Percentiles rank a stretch among this genome's conserved stretches.
phyloP scores from a whole-genome alignment of 1,139 yeast genomes.

The Geotrichum citri-aurantii region DNA sequence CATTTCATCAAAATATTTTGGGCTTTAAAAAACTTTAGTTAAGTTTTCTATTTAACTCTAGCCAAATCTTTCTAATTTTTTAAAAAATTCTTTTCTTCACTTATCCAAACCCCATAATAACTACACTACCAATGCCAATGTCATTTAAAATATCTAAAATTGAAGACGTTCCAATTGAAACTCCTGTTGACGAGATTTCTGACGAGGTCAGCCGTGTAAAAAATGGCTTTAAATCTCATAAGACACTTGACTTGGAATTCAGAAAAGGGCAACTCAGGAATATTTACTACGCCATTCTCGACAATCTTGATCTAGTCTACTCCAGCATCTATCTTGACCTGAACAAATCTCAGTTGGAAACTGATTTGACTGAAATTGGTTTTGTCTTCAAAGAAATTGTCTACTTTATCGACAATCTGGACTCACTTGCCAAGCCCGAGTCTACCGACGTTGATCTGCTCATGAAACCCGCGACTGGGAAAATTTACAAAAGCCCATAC shows the following conservation, averaged over 20 bases:
- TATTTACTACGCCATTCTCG: conserved; percentile 59
- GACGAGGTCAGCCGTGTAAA: conserved; percentile 42
- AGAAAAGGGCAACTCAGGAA: conserved; percentile 63
- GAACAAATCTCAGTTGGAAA: conserved; percentile 57
- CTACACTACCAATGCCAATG: background rate
- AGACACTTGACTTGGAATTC: conserved; percentile 50
- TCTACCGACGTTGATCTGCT: conserved; percentile 15
- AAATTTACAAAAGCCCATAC: conserved; percentile 60
- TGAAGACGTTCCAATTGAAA: conserved; percentile 26
- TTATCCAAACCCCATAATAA: background rate
- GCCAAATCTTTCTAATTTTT: no score
- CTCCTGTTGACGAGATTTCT: conserved; percentile 50
- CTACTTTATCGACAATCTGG: conserved; percentile 54
- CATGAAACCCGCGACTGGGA: conserved; percentile 44
- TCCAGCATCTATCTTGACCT: conserved; percentile 64
- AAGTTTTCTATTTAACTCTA: no score
- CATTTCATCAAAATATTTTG: no score
- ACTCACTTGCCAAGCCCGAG: conserved; percentile 57
- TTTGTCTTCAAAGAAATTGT: conserved; percentile 52
- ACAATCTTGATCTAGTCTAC: conserved; percentile 50
- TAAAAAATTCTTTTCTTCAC: background rate
- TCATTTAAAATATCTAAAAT: conserved; percentile 4
- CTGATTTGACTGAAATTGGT: conserved; percentile 52
- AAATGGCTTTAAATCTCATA: conserved; percentile 44
- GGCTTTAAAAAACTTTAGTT: no score